Conservation (phyloP, 2,329 filamentous ascomycete species). For the Hortaea sp. region DNA sequence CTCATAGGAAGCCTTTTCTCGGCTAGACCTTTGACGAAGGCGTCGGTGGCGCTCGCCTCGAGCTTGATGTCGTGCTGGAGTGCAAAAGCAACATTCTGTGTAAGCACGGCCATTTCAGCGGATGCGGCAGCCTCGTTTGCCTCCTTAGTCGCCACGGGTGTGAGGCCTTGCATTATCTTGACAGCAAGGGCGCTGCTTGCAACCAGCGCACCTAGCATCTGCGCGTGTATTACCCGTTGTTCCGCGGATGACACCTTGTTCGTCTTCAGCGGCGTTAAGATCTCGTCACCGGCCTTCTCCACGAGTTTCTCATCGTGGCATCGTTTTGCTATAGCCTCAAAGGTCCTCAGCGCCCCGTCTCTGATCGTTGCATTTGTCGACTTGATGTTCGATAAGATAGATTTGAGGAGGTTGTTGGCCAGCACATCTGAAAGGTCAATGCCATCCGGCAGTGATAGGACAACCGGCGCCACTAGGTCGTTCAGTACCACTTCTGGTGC, state of each 20-base stretch:
- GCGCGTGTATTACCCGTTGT: constrained; percentile 71
- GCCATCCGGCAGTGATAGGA: constrained; percentile 55
- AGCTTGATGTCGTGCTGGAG: constrained; percentile 52
- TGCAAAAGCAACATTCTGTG: constrained; percentile 53
- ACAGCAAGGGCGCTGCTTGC: constrained; percentile 52
- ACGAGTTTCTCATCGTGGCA: constrained; percentile 51
- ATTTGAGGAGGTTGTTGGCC: constrained; percentile 65
- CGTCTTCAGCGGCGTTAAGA: constrained; percentile 67
- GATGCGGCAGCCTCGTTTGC: constrained; percentile 74
- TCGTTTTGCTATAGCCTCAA: constrained; percentile 56
- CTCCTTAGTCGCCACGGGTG: constrained; percentile 66
- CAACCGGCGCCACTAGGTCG: constrained; percentile 64
- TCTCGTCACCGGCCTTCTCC: constrained; percentile 63
- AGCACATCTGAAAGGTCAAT: constrained; percentile 73
- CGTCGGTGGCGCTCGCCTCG: constrained; percentile 57
- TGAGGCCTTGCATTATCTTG: constrained; percentile 57
- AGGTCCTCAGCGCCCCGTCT: constrained; percentile 63
- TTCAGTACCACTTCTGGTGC: constrained; percentile 82
- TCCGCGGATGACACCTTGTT: constrained; percentile 79
- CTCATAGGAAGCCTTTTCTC: constrained; percentile 76
- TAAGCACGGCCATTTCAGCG: constrained; percentile 63
- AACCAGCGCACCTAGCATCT: constrained; percentile 61
- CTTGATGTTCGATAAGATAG: constrained; percentile 79
- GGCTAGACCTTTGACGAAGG: constrained; percentile 67
- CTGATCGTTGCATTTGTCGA: constrained; percentile 76